Evolutionary conservation across 805 yeast species (phyloP).

Genomic region (Pichia gijzeniarum): DNA sequence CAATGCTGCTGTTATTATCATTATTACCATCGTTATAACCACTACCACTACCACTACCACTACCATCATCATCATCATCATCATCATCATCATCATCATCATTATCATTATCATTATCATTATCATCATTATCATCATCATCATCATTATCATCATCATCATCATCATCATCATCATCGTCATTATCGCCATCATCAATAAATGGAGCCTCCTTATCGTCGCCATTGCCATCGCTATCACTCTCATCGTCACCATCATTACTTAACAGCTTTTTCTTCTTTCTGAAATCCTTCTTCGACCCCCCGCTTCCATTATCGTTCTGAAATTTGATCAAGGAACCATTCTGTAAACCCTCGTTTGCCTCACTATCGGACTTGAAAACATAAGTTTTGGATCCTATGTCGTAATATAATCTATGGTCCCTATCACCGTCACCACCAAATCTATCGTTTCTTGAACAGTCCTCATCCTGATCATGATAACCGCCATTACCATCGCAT

Average conservation of each 20-base stretch:
- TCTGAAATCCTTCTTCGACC: not conserved
- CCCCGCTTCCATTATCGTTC: not conserved
- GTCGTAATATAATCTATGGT: not conserved
- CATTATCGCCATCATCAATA: not conserved
- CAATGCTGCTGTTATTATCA: not conserved
- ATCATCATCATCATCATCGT: not conserved
- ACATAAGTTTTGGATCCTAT: constrained; percentile 1
- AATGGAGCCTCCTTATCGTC: not conserved
- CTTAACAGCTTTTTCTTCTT: not conserved
- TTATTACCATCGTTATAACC: not conserved
- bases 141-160: not conserved
- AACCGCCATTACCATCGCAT: too few relatives aligned
- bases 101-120: too few relatives aligned
- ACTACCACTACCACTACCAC: not conserved
- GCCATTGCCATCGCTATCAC: not conserved
- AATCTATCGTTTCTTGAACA: not conserved
- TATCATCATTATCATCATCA: not conserved
- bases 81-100: not conserved
- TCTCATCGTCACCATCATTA: not conserved
- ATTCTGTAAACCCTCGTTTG: not conserved
- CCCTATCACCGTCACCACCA: not conserved
- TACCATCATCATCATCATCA: not conserved
- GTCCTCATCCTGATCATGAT: not conserved
- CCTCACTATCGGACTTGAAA: not conserved
- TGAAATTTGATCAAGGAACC: not conserved